Evolutionary conservation across 106 monocot genomes (phyloP).

Genomic region (Phalaenopsis aphrodite): DNA sequence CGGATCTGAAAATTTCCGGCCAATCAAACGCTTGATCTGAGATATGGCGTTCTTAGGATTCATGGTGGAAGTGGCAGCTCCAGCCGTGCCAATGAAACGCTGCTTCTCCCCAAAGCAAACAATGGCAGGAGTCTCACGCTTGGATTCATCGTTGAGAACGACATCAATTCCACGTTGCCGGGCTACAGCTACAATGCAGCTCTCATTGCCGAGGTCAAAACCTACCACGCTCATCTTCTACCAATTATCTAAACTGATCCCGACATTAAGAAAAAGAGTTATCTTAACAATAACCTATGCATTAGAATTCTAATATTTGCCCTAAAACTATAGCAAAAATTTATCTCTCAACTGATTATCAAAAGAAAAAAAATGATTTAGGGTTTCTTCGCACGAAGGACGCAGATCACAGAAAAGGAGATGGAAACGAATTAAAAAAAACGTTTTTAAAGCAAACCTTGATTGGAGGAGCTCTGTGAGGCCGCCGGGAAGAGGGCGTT

Average conservation of each 20-base stretch:
- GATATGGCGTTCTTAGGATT: conserved; percentile 54
- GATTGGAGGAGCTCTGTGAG: background rate
- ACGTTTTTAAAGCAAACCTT: background rate
- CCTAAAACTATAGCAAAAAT: background rate
- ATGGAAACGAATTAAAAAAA: background rate
- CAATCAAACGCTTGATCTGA: conserved; percentile 57
- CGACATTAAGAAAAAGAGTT: background rate
- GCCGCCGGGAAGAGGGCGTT: background rate
- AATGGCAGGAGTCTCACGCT: conserved; percentile 57
- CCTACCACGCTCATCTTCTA: conserved; percentile 48
- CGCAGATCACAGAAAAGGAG: background rate
- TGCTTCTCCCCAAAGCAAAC: conserved; percentile 64
- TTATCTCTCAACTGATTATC: background rate
- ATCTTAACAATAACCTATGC: background rate
- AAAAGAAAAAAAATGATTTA: background rate
- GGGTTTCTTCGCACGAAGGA: background rate
- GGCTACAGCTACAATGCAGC: conserved; percentile 59
- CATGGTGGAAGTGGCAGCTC: conserved; percentile 39
- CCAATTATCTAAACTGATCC: conserved; percentile 5
- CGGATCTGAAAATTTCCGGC: conserved; percentile 41
- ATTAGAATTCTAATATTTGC: background rate
- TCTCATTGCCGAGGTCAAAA: conserved; percentile 66
- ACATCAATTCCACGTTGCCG: conserved; percentile 66
- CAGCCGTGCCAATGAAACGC: conserved; percentile 56
- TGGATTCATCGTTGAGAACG: conserved; percentile 70